Conservation (phyloP, 495 filamentous ascomycete species). For the Delitschia confertaspora region DNA sequence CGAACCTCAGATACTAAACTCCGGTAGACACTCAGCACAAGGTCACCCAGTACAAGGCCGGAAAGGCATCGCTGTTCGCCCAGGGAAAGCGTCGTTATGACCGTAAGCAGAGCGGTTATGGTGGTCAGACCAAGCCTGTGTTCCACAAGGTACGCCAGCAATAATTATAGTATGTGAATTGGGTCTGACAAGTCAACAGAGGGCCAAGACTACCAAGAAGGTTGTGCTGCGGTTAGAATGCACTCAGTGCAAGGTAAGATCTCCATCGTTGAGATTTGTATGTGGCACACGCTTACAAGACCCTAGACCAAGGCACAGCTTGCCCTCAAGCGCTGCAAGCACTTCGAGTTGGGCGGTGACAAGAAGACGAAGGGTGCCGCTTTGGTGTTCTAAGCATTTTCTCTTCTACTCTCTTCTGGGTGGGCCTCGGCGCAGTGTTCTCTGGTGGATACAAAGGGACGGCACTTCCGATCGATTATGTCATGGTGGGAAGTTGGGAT, state of each 20-base stretch:
- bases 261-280: background rate
- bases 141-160: constrained; percentile 66
- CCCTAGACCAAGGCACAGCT: constrained; percentile 79
- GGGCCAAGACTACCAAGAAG: constrained; percentile 99
- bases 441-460: constrained; percentile 9
- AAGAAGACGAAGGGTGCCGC: constrained; percentile 99
- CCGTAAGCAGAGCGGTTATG: constrained; percentile 98
- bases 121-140: constrained; percentile 98
- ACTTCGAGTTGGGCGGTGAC: constrained; percentile 99
- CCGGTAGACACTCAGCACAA: constrained; percentile 66
- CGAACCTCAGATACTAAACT: background rate
- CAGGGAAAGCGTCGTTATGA: constrained; percentile 99
- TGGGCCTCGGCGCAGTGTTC: constrained; percentile 23
- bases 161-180: background rate
- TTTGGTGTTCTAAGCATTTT: constrained; percentile 74
- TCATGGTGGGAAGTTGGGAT: constrained; percentile 8
- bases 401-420: constrained; percentile 14
- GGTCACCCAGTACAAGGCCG: constrained; percentile 95
- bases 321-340: constrained; percentile 97
- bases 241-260: constrained; percentile 66
- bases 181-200: constrained; percentile 37
- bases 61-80: constrained; percentile 82
- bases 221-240: constrained; percentile 96
- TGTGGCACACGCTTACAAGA: background rate
- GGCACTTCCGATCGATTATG: constrained; percentile 8